A percentile compares a stretch with the other conserved stretches of the same genome.
Conservation (phyloP, 2,329 filamentous ascomycete genomes). For the Trichoderma sp. region DNA sequence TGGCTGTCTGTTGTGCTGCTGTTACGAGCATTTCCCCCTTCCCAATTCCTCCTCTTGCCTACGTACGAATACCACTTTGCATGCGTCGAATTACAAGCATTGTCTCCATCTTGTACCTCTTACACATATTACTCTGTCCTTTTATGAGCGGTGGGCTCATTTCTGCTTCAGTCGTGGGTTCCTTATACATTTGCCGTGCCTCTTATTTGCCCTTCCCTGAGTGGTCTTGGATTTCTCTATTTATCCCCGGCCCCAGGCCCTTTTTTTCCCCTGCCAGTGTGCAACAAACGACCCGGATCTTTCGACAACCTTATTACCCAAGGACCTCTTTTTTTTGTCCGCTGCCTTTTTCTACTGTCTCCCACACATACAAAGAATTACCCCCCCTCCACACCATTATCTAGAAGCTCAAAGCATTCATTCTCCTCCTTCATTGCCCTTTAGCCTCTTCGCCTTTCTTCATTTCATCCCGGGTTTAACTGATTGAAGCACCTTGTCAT, state of each 20-base stretch:
- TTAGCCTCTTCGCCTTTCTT: neutral
- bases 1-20: slow-evolving; percentile 3
- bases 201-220: neutral
- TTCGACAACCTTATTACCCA: neutral
- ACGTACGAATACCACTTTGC: neutral
- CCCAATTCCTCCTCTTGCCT: neutral
- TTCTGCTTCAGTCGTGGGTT: neutral
- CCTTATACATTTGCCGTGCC: neutral
- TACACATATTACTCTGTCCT: neutral
- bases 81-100: neutral
- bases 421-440: neutral
- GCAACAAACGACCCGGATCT: neutral
- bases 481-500: neutral
- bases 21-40: neutral
- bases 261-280: neutral
- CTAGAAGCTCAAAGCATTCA: neutral
- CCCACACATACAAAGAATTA: neutral
- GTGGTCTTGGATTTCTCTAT: neutral
- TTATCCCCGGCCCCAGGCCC: slow-evolving; percentile 15
- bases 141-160: slow-evolving; percentile 9
- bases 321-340: neutral
- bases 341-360: neutral
- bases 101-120: neutral
- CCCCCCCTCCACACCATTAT: neutral
- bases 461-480: neutral